A percentile compares a stretch with the other conserved stretches of the same genome.
These are phyloP conservation scores for Colletotrichum sansevieriae DNA, from an alignment of 2,329 filamentous ascomycete genomes.

Conservation along the genomic window DNA sequence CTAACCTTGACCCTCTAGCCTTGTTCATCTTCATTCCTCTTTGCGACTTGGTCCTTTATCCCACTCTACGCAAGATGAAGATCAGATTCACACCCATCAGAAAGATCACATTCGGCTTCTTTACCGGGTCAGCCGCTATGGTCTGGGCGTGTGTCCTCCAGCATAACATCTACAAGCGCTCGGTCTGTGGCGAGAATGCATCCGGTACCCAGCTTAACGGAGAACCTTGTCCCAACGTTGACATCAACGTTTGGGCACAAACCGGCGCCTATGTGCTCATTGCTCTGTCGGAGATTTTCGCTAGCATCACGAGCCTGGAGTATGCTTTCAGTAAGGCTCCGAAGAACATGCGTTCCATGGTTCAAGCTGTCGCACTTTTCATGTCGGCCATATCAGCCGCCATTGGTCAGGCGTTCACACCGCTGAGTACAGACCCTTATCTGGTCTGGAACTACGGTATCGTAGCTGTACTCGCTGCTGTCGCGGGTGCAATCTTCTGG, in stretches of 20 bases:
- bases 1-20: conserved; percentile 83
- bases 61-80: conserved; percentile 71
- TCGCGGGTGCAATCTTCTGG: conserved; percentile 78
- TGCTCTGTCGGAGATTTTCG: conserved; percentile 63
- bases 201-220: conserved; percentile 44
- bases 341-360: conserved; percentile 80
- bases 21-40: conserved; percentile 86
- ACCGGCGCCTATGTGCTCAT: conserved; percentile 63
- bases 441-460: conserved; percentile 81
- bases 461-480: conserved; percentile 73
- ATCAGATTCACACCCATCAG: conserved; percentile 81
- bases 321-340: conserved; percentile 84
- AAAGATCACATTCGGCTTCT: conserved; percentile 79
- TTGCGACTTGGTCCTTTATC: conserved; percentile 75
- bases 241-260: conserved; percentile 74
- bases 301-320: conserved; percentile 72
- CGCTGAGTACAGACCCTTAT: conserved; percentile 68
- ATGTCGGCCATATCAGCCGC: conserved; percentile 77
- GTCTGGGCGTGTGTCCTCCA: conserved; percentile 66
- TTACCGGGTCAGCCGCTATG: conserved; percentile 72
- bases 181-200: conserved; percentile 65
- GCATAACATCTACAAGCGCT: conserved; percentile 74
- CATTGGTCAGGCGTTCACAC: conserved; percentile 70
- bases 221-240: conserved; percentile 58
- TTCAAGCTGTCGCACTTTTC: conserved; percentile 77